These are phyloP conservation scores for Apiotrichum sp. DNA, from an alignment of 1,284 basidiomycete species.

Conservation along the genomic window DNA sequence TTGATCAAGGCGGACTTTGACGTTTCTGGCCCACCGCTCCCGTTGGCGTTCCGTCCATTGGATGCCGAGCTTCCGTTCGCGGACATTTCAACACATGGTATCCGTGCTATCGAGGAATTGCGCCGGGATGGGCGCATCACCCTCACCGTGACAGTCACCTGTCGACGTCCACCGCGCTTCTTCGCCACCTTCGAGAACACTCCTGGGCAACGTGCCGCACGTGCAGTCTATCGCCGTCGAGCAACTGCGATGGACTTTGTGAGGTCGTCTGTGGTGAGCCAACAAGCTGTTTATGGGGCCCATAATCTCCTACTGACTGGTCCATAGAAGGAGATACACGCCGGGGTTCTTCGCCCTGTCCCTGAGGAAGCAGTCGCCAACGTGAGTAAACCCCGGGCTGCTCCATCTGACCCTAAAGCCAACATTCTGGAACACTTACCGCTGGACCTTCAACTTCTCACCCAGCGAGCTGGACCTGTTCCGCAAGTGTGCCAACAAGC, in stretches of 20 bases:
- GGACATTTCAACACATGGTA: slow-evolving; percentile 35
- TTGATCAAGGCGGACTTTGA: slow-evolving; percentile 22
- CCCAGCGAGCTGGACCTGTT: slow-evolving; percentile 13
- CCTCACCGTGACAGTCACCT: slow-evolving; percentile 30
- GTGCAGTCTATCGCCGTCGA: slow-evolving; percentile 22
- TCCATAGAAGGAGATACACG: slow-evolving; percentile 27
- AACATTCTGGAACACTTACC: slow-evolving; percentile 38
- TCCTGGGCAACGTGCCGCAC: background rate
- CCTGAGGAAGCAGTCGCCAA: slow-evolving; percentile 32
- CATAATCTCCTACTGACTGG: slow-evolving; percentile 1
- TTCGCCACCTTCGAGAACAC: slow-evolving; percentile 21
- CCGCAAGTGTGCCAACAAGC: slow-evolving; percentile 16
- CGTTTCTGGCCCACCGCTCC: slow-evolving; percentile 8
- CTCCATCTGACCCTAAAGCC: slow-evolving; percentile 20
- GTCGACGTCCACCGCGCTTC: slow-evolving; percentile 38
- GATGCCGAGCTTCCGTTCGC: slow-evolving; percentile 37
- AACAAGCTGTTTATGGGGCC: background rate
- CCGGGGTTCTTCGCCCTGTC: slow-evolving; percentile 29
- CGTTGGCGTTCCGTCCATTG: slow-evolving; percentile 30
- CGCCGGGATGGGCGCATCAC: background rate
- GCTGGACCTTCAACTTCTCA: slow-evolving; percentile 31
- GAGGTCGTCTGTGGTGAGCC: slow-evolving; percentile 11
- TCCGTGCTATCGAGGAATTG: slow-evolving; percentile 21
- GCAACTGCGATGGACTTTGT: slow-evolving; percentile 42
- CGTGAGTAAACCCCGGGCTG: slow-evolving; percentile 16